Evolutionary conservation across 2,329 filamentous ascomycete genomes (phyloP).

Genomic region (Aspergillus neotritici): DNA sequence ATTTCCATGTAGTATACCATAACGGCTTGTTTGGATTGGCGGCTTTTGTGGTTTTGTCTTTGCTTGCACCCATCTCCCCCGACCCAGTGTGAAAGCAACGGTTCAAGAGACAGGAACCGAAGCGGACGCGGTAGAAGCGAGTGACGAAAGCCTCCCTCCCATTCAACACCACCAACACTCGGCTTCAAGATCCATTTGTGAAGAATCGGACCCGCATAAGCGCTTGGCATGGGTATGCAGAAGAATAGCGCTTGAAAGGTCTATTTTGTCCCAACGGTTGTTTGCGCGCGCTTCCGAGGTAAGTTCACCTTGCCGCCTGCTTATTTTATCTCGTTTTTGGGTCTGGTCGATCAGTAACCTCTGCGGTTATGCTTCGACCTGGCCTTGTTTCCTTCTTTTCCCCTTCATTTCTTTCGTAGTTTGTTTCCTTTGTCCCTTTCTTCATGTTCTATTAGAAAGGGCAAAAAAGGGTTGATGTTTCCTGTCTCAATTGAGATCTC

Average conservation of each 20-base stretch:
- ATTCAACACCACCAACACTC: neutral
- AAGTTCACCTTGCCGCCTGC: slow-evolving; percentile 16
- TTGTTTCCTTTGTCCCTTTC: neutral
- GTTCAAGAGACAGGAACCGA: neutral
- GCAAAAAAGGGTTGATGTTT: too few species aligned
- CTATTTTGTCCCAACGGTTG: slow-evolving; percentile 10
- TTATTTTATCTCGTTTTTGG: neutral
- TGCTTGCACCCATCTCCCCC: neutral
- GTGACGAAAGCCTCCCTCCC: slow-evolving; percentile 2
- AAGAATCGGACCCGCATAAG: slow-evolving; percentile 8
- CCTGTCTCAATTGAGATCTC: too few species aligned
- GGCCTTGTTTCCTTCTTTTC: neutral
- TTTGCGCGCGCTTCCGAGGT: slow-evolving; percentile 28
- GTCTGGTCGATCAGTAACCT: neutral
- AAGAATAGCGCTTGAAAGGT: slow-evolving; percentile 21
- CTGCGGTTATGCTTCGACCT: neutral
- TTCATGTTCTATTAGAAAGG: too few species aligned
- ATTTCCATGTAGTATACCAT: slow-evolving; percentile 14
- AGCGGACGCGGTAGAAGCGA: slow-evolving; percentile 2
- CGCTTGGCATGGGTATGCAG: slow-evolving; percentile 26
- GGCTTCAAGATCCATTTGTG: neutral
- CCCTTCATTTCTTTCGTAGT: neutral
- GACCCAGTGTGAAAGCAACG: slow-evolving; percentile 4
- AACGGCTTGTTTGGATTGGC: slow-evolving; percentile 5
- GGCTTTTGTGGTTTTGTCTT: slow-evolving; percentile 3